Conservation (phyloP, 1,139 yeast species). For the Arxiozyma slooffiae region DNA sequence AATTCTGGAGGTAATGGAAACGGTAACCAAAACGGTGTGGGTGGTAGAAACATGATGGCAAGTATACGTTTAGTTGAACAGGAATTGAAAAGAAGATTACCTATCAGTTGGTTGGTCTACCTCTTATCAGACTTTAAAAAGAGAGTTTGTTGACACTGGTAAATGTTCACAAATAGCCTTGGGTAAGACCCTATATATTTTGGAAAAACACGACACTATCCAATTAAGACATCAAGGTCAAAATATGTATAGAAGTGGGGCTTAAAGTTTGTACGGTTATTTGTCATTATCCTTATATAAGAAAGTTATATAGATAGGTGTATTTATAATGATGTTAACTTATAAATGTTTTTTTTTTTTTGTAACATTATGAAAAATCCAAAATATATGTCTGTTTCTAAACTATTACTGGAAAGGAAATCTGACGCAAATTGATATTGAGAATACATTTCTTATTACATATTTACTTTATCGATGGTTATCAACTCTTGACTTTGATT, state of each 20-base stretch:
- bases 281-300: not conserved
- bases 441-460: too few species aligned
- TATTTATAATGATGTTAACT: not conserved
- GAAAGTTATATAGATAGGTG: not conserved
- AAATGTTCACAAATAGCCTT: conserved; percentile 61
- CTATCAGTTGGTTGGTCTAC: conserved; percentile 98
- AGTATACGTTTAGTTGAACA: conserved; percentile 75
- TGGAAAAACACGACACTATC: conserved; percentile 81
- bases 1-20: conserved; percentile 38
- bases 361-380: not conserved
- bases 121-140: conserved; percentile 69
- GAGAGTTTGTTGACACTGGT: conserved; percentile 72
- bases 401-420: not conserved
- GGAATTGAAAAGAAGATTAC: conserved; percentile 80
- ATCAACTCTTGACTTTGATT: too few species aligned
- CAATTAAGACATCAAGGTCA: conserved; percentile 85
- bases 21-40: not conserved
- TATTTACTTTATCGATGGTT: too few species aligned
- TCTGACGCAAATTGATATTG: too few species aligned
- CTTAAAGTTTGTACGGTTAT: conserved; percentile 27
- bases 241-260: conserved; percentile 73
- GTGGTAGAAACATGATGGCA: conserved; percentile 35
- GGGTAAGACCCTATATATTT: conserved; percentile 69
- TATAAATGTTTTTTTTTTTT: too few species aligned
- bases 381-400: too few species aligned